Evolutionary conservation across 192 early-diverging fungal species (phyloP).

Genomic region (Linnemannia zychae): DNA sequence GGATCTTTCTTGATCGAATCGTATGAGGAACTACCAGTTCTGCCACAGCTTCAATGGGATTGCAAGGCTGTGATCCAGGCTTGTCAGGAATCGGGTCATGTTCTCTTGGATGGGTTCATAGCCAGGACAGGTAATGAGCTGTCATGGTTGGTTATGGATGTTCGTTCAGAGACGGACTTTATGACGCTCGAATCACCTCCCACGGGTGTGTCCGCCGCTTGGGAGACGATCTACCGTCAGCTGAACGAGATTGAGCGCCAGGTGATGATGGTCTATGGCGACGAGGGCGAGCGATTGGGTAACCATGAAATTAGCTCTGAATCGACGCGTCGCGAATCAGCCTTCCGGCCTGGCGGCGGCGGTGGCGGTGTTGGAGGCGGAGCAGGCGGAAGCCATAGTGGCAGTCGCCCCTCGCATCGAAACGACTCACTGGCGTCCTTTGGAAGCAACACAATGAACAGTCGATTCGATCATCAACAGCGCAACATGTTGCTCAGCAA

Average conservation of each 20-base stretch:
- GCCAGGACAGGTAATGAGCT: constrained; percentile 48
- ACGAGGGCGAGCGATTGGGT: constrained; percentile 31
- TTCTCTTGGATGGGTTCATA: constrained; percentile 41
- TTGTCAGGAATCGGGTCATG: constrained; percentile 46
- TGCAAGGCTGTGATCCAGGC: constrained; percentile 37
- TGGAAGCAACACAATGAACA: constrained; percentile 50
- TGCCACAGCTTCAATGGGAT: constrained; percentile 47
- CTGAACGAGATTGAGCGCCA: constrained; percentile 56
- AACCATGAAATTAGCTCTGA: constrained; percentile 46
- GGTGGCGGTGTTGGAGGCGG: constrained; percentile 14
- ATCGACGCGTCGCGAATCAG: constrained; percentile 40
- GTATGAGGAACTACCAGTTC: constrained; percentile 45
- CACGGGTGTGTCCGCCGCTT: constrained; percentile 46
- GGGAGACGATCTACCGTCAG: constrained; percentile 48
- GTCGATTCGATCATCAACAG: constrained; percentile 62
- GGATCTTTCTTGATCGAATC: constrained; percentile 52
- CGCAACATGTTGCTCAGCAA: constrained; percentile 66
- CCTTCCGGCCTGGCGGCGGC: constrained; percentile 28
- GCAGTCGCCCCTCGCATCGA: constrained; percentile 27
- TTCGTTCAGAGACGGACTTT: constrained; percentile 24
- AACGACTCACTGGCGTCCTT: constrained; percentile 52
- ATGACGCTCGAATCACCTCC: constrained; percentile 23
- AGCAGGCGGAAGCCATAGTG: constrained; percentile 15
- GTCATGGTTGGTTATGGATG: constrained; percentile 36
- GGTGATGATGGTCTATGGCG: constrained; percentile 54